These are phyloP conservation scores for Purpureocillium lavendulum DNA, from an alignment of 2,329 filamentous ascomycete species.

Conservation along the genomic window DNA sequence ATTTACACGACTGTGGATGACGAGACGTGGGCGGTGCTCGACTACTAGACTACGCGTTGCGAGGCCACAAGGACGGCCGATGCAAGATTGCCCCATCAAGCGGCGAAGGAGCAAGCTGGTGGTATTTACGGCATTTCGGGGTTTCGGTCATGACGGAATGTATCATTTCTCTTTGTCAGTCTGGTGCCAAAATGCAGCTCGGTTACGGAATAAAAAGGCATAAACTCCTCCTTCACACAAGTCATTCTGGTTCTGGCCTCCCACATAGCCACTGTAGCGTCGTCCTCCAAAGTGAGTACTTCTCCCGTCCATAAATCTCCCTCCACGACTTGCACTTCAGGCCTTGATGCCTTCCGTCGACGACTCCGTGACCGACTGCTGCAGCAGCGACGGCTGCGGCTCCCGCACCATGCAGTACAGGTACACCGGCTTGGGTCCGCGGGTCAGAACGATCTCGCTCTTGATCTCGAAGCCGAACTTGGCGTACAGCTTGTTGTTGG, in stretches of 20 bases:
- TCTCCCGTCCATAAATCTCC: no score
- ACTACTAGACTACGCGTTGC: slow-evolving; percentile 25
- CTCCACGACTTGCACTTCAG: neutral
- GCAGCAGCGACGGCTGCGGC: slow-evolving; percentile 34
- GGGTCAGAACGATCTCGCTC: slow-evolving; percentile 53
- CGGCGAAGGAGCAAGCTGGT: neutral
- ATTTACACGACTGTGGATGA: slow-evolving; percentile 93
- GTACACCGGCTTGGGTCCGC: slow-evolving; percentile 49
- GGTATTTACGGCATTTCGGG: neutral
- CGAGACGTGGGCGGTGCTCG: slow-evolving; percentile 80
- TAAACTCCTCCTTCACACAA: no score
- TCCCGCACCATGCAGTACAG: slow-evolving; percentile 79
- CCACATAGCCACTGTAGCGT: neutral
- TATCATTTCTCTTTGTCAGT: neutral
- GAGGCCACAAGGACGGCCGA: no score
- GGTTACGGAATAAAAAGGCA: neutral
- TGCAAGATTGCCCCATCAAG: no score
- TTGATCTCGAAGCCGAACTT: slow-evolving; percentile 65
- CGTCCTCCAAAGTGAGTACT: neutral
- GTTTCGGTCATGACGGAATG: slow-evolving; percentile 2
- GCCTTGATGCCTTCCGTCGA: slow-evolving; percentile 6
- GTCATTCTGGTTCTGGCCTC: no score
- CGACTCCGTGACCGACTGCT: slow-evolving; percentile 5
- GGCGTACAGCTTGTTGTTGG: slow-evolving; percentile 64
- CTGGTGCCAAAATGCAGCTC: neutral